Conservation (phyloP, 345 rosid species). For the Anacardium occidentale region DNA sequence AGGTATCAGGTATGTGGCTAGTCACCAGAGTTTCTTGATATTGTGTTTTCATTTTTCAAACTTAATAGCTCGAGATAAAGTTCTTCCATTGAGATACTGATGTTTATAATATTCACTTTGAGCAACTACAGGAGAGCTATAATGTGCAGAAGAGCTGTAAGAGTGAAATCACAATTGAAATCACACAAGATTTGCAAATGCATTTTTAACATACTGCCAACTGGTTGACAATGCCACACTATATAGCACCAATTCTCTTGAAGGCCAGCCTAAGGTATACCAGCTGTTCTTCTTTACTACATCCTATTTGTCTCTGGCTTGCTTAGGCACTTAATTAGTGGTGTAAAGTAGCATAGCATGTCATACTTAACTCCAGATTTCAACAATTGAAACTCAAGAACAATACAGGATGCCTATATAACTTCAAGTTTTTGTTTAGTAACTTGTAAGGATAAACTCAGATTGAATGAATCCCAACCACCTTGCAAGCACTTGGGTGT, state of each 20-base stretch:
- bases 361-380: constrained; percentile 5
- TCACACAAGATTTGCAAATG: constrained; percentile 91
- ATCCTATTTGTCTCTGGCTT: constrained; percentile 4
- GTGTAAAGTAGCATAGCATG: not conserved
- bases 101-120: no score
- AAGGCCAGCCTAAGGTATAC: constrained; percentile 70
- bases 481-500: not conserved
- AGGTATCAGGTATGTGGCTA: constrained; percentile 90
- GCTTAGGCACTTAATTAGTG: not conserved
- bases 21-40: no score
- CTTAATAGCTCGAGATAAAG: no score
- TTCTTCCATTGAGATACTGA: no score
- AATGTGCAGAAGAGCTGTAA: constrained; percentile 70
- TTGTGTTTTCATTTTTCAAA: no score
- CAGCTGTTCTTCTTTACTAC: constrained; percentile 11
- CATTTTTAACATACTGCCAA: constrained; percentile 65
- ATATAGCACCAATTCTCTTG: constrained; percentile 71
- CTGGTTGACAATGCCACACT: constrained; percentile 85
- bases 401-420: not conserved
- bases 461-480: not conserved
- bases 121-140: constrained; percentile 82
- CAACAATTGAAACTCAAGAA: not conserved
- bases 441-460: not conserved
- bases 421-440: not conserved
- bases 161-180: constrained; percentile 73